Base-by-base conservation (phyloP, 164 flowering plant species). In the Annona squamosa region DNA sequence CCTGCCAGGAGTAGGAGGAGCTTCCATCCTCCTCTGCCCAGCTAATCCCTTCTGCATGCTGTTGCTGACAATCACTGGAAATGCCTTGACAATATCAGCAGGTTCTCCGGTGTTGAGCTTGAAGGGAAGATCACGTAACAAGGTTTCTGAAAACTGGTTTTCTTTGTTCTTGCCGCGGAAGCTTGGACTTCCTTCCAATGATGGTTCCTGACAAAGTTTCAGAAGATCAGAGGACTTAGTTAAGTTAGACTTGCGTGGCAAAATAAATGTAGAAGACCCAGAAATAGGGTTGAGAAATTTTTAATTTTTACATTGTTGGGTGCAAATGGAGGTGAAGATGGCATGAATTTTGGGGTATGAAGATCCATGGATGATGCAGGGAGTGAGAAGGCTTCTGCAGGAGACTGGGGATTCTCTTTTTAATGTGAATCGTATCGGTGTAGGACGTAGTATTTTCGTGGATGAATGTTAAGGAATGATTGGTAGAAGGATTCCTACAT, bases 1-100 rank as follows among this genome's bases (percentile, higher is more conserved):
- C 71, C 98, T 85, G 4, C 97, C 97, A 63, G 98, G 97, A 9
- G 97, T 90, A 4, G 87, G 67, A 70, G 97, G 97, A 78, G 92
- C 86, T 57, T 90, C 95, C 3, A 82, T 3, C 77, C 82, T 86
- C 75, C 83, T 87, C 48, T 74, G 82, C 26, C 79, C 69, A 65
- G 78, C 82, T 41, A 16, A 78, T 57, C 80, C 85, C 19, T 85
- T 90, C 78, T 82, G 77, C 71, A 84, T 87, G 72, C 84, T 86
- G 65, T 61, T 48, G 71, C 69, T 80, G 12, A 74, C 66, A 67
- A 71, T 37, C 82, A 84, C 76, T 61, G 97, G 93, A 26, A 90
- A 83, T 63, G 97, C 83, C 82, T 78, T 88, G 3, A 90, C 91
- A 79, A 92, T 90, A 47, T 92, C 97, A 45, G 94, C 85, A 0